Evolutionary conservation across 176 grass and related monocot species (phyloP).

Genomic region (Oryza meyeriana): DNA sequence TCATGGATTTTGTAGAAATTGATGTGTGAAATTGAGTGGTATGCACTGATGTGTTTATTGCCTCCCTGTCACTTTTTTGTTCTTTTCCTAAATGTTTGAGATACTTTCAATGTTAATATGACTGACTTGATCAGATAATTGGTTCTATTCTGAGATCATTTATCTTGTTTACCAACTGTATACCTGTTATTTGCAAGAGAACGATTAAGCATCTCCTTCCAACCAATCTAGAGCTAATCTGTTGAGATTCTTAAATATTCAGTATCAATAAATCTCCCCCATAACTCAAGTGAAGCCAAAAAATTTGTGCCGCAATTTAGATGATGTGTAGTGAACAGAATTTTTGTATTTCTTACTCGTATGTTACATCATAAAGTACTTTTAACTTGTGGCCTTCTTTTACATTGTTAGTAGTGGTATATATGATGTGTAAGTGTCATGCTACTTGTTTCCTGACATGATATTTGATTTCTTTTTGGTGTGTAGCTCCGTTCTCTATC

Average conservation of each 20-base stretch:
- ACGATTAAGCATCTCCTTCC: not conserved
- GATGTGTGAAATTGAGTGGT: not conserved
- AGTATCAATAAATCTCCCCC: not conserved
- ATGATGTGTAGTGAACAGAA: not conserved
- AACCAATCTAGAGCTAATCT: not conserved
- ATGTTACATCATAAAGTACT: conserved; percentile 11
- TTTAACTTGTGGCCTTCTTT: not conserved
- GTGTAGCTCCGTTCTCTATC: conserved; percentile 86
- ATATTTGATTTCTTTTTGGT: conserved; percentile 20
- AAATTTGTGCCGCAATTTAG: conserved; percentile 5
- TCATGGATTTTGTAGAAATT: not conserved
- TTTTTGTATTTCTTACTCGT: conserved; percentile 8
- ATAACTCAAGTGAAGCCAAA: not conserved
- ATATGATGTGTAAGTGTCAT: conserved; percentile 1
- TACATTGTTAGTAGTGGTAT: not conserved
- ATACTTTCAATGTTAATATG: not conserved
- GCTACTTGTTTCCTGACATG: conserved; percentile 8
- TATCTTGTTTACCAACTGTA: not conserved
- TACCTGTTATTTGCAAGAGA: not conserved
- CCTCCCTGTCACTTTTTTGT: no score
- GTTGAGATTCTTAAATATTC: conserved; percentile 12
- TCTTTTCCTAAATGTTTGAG: not conserved
- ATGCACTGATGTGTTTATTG: not conserved
- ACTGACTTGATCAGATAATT: not conserved
- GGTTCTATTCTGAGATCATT: conserved; percentile 4